A percentile compares a stretch with the other conserved stretches of the same genome.
Evolutionary conservation across 2,329 filamentous ascomycete species (phyloP).

Genomic region (Leptographium galeiforme): DNA sequence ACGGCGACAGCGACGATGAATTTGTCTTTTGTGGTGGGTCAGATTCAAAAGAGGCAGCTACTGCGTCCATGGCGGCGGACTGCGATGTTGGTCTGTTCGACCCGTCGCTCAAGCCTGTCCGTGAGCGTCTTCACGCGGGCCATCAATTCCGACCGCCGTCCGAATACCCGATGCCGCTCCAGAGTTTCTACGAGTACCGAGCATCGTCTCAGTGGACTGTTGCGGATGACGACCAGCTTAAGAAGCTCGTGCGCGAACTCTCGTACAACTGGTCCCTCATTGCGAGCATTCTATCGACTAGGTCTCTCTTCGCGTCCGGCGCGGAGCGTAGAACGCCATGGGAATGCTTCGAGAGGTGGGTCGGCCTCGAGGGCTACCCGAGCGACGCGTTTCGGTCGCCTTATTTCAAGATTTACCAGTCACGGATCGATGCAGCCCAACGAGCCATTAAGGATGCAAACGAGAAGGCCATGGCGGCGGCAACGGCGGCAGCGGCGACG

Average conservation of each 20-base stretch:
- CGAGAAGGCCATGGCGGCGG: conserved; percentile 26
- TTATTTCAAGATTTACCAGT: conserved; percentile 70
- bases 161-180: conserved; percentile 79
- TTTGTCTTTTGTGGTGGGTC: conserved; percentile 19
- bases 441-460: conserved; percentile 39
- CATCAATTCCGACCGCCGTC: conserved; percentile 90
- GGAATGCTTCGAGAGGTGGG: conserved; percentile 98
- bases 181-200: conserved; percentile 80
- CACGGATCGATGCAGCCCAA: conserved; percentile 46
- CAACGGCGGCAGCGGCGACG: conserved; percentile 18
- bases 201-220: conserved; percentile 83
- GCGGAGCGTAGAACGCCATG: conserved; percentile 85
- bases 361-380: conserved; percentile 78
- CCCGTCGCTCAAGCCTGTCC: conserved; percentile 75
- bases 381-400: conserved; percentile 89
- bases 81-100: conserved; percentile 66
- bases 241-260: conserved; percentile 74
- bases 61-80: background rate
- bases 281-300: conserved; percentile 61
- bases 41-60: background rate
- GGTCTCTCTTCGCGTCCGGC: conserved; percentile 68
- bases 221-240: conserved; percentile 81
- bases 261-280: conserved; percentile 98
- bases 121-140: conserved; percentile 78
- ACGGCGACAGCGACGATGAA: conserved; percentile 25